Conservation (phyloP, 1,139 yeast genomes). For the Sugiyamaella sp. region DNA sequence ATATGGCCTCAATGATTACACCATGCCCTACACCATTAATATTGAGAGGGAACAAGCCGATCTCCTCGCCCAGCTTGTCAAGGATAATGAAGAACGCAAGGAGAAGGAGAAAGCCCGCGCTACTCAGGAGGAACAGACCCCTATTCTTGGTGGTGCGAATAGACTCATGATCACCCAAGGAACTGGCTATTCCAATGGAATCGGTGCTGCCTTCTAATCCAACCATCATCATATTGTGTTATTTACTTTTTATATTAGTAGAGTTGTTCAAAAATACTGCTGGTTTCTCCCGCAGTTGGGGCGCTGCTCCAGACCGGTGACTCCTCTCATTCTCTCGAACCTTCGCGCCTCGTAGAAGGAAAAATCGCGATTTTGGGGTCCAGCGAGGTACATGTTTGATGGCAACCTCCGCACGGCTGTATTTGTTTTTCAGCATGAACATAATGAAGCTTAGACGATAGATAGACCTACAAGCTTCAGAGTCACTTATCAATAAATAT, state of each 20-base stretch:
- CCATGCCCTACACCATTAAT: constrained; percentile 91
- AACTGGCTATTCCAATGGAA: constrained; percentile 28
- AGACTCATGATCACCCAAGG: constrained; percentile 43
- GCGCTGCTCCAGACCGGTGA: neutral
- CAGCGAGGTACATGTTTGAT: neutral
- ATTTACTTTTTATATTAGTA: constrained; percentile 12
- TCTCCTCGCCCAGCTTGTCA: constrained; percentile 63
- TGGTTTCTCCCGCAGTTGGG: neutral
- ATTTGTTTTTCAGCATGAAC: neutral
- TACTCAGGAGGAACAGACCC: constrained; percentile 48
- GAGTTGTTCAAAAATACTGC: too few relatives aligned
- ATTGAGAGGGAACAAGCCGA: constrained; percentile 72
- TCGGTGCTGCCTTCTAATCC: constrained; percentile 18
- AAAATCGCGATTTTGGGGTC: neutral
- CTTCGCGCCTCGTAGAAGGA: too few relatives aligned
- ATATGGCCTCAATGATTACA: constrained; percentile 74
- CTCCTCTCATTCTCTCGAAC: neutral
- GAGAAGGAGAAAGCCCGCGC: constrained; percentile 60
- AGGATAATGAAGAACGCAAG: constrained; percentile 71
- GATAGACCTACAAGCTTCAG: neutral
- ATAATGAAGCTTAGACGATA: neutral
- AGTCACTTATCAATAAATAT: neutral
- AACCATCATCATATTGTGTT: neutral
- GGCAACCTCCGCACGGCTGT: constrained; percentile 4
- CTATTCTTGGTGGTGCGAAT: constrained; percentile 41